These are phyloP conservation scores for Starmerella asiatica DNA, from an alignment of 805 yeast genomes.

Conservation along the genomic window DNA sequence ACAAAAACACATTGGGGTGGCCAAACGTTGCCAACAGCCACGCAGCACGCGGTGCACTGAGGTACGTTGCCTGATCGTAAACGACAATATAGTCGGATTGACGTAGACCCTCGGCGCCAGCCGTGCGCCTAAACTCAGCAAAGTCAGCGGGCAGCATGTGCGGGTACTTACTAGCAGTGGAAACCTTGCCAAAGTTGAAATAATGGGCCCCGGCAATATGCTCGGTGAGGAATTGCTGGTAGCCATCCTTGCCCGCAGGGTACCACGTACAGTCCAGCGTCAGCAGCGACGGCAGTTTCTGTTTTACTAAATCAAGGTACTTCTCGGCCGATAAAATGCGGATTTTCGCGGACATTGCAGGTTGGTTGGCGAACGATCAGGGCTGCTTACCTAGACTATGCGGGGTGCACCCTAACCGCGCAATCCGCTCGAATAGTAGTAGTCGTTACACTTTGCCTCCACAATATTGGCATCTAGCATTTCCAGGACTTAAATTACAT, in stretches of 20 bases:
- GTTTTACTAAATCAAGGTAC: conserved; percentile 10
- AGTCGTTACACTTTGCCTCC: too few relatives aligned
- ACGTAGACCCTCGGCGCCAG: conserved; percentile 24
- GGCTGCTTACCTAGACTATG: background rate
- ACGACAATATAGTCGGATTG: conserved; percentile 51
- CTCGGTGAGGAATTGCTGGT: conserved; percentile 38
- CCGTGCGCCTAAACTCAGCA: conserved; percentile 39
- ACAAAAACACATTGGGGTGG: conserved; percentile 51
- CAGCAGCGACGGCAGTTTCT: conserved; percentile 27
- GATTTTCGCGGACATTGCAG: conserved; percentile 12
- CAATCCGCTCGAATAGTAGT: too few relatives aligned
- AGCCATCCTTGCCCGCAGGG: conserved; percentile 52
- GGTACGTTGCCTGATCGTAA: conserved; percentile 74
- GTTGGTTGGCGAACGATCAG: too few relatives aligned
- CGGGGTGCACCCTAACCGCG: too few relatives aligned
- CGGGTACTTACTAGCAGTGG: conserved; percentile 58
- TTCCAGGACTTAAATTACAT: too few relatives aligned
- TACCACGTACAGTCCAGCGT: conserved; percentile 87
- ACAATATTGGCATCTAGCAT: too few relatives aligned
- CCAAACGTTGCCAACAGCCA: conserved; percentile 81
- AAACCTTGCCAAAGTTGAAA: conserved; percentile 64
- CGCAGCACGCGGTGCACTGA: conserved; percentile 80
- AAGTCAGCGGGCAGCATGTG: conserved; percentile 69
- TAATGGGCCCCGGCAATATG: conserved; percentile 56
- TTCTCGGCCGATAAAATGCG: conserved; percentile 14